These are phyloP conservation scores for Tuber microsphaerosporum DNA, from an alignment of 495 filamentous ascomycete genomes.

Conservation along the genomic window DNA sequence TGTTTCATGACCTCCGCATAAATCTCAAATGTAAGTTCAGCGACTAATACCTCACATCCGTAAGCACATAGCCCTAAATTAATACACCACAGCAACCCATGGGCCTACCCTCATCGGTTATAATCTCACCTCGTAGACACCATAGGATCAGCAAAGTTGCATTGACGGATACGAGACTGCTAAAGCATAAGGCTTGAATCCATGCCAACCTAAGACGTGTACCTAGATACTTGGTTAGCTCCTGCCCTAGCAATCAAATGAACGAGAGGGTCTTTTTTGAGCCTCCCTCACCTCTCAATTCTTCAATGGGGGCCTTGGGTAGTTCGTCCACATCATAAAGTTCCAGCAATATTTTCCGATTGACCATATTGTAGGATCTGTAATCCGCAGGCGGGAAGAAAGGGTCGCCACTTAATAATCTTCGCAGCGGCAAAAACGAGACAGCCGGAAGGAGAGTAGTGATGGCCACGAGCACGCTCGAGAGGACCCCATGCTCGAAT, in stretches of 20 bases:
- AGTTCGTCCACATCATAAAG: constrained; percentile 31
- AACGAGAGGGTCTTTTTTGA: background rate
- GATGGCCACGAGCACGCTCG: too few species aligned
- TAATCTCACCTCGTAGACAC: background rate
- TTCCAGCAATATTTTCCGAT: constrained; percentile 35
- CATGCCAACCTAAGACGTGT: constrained; percentile 13
- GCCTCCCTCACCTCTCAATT: constrained; percentile 1
- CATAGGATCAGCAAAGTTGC: background rate
- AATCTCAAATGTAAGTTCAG: constrained; percentile 36
- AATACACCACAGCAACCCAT: background rate
- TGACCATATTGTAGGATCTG: constrained; percentile 19
- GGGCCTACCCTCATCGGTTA: background rate
- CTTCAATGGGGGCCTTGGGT: constrained; percentile 34
- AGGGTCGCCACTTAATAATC: background rate
- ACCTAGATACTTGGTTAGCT: constrained; percentile 10
- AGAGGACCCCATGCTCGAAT: too few species aligned
- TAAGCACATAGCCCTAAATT: background rate
- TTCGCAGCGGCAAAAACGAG: background rate
- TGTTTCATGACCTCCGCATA: constrained; percentile 37
- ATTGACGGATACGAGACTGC: background rate
- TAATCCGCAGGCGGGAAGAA: background rate
- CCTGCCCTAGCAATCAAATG: background rate
- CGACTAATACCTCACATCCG: constrained; percentile 4
- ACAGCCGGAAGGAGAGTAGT: background rate
- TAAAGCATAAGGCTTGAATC: background rate